Base-by-base conservation (phyloP, 1,284 basidiomycete species). In the Amylostereum areolatum region DNA sequence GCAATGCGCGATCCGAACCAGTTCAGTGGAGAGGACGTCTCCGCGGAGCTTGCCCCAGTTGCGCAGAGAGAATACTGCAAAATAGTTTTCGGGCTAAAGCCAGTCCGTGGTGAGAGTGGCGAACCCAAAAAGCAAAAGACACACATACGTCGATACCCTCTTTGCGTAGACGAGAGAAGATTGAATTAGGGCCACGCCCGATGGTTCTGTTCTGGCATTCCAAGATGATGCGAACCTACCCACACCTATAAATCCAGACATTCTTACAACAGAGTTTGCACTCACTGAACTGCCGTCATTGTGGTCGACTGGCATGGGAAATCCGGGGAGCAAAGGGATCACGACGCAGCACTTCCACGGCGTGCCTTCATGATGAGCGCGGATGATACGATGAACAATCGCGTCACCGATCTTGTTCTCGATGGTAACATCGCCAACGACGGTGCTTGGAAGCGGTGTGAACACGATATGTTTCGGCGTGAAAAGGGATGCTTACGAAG, bases 371-470 rank as follows among this genome's bases (percentile, higher is more conserved):
- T 74, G 77, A 63, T 97, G 86, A 1, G 97, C 97, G 4, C 87
- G 82, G 52, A 97, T 87, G 60, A 97, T 96, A 9, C 96, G 84
- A 57, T 87, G 80, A 6, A 98, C 93, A 18, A 99, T 75, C 2
- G 96, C 94, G 62, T 98, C 92, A 27, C 95, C 96, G 48, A 99
- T 97, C 57, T 80, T 80, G 69, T 99, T 99, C 69, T 96, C 92
- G 45, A 99, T 79, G 58, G 81, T 80, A 36, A 92, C 83, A 52
- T 93, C 92, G 57, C 89, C 89, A 28, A 96, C 83, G 1, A 84
- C 73, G 1, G 96, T 97, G 25, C 92, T 91, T 34, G 28, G 29
- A 10, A 6, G 31, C 33, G 30, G 28, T 33, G 46, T 11, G 10
- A 25, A 2, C 25, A 41, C 34, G 6, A 40, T 34, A 36, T 24